phyloP scores from a whole-genome alignment of 495 filamentous ascomycete species.

The Penicillium waksmanii region DNA sequence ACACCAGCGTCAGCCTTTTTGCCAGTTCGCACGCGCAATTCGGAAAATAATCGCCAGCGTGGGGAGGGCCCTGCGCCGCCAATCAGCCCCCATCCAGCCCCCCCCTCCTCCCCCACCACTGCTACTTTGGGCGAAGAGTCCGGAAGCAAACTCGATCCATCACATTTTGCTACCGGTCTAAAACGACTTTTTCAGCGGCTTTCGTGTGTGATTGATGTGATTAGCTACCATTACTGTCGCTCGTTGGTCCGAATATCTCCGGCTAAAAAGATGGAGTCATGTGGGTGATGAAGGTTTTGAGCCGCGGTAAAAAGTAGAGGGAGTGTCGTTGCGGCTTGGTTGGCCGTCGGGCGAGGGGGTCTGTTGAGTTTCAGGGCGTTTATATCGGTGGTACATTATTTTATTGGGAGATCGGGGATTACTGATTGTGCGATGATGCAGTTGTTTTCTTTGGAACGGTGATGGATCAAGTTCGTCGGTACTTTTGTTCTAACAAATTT shows the following conservation, averaged over 20 bases:
- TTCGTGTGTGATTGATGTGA: not conserved
- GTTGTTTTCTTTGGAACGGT: not conserved
- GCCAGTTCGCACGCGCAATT: conserved; percentile 1
- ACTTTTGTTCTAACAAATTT: not conserved
- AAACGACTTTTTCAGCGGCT: not conserved
- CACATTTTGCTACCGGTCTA: conserved; percentile 11
- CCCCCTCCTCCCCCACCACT: not conserved
- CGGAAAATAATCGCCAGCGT: conserved; percentile 10
- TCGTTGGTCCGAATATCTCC: conserved; percentile 7
- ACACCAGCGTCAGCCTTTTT: not conserved
- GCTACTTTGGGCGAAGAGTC: not conserved
- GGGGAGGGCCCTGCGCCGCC: not conserved
- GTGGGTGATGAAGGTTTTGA: not conserved
- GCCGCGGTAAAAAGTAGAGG: not conserved
- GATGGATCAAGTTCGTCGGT: not conserved
- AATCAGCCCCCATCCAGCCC: conserved; percentile 2
- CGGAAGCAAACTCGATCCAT: conserved; percentile 11
- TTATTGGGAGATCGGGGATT: not conserved
- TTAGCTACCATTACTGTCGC: not conserved
- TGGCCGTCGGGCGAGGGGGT: not conserved
- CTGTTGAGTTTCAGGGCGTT: not conserved
- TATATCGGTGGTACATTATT: not conserved
- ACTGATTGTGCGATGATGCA: not conserved
- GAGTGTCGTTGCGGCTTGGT: not conserved
- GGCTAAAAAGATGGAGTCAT: not conserved